Conservation (phyloP, 441 rosid species). For the Populus tomentosa region DNA sequence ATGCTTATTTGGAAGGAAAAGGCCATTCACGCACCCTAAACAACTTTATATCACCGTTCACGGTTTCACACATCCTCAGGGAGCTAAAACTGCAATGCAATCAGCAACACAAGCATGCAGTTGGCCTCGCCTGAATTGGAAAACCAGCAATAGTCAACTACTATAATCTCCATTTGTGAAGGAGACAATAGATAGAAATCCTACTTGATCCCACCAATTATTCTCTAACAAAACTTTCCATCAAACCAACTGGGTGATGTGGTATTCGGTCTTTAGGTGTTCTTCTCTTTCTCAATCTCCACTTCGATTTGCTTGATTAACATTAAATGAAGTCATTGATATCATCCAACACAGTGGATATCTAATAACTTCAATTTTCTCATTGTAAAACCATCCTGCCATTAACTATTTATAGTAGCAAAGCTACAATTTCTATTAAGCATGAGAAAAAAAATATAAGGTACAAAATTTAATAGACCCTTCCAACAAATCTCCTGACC, state of each 20-base stretch:
- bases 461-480: constrained; percentile 2
- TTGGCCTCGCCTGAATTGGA: not conserved
- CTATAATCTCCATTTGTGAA: not conserved
- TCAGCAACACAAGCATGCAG: not conserved
- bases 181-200: not conserved
- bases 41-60: not conserved
- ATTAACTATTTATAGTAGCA: not conserved
- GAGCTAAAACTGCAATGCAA: not conserved
- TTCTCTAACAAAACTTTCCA: not conserved
- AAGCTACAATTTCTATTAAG: not conserved
- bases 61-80: not conserved
- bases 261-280: not conserved
- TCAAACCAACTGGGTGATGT: not conserved
- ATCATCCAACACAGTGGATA: not conserved
- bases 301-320: not conserved
- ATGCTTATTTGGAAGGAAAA: not conserved
- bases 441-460: not conserved
- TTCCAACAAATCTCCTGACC: not conserved
- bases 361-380: not conserved
- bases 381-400: not conserved
- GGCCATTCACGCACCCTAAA: not conserved
- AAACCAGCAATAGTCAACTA: not conserved
- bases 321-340: constrained; percentile 6
- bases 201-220: not conserved
- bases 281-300: not conserved